Evolutionary conservation across 2,329 filamentous ascomycete genomes (phyloP).

Genomic region (Fusarium sp.): DNA sequence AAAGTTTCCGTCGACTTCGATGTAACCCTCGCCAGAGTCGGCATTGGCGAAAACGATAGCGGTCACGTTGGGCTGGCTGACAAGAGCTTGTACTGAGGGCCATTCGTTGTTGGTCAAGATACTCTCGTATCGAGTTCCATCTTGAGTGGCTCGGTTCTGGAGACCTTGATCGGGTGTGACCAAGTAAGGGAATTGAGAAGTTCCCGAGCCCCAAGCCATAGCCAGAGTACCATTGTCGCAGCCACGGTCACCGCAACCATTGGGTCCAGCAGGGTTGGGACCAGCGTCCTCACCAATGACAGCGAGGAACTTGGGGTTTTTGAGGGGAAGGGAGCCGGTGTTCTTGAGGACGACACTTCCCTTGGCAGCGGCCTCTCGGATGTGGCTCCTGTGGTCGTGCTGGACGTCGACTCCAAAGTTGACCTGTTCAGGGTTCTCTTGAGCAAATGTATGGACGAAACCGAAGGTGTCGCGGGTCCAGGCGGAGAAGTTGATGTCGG

Average conservation of each 20-base stretch:
- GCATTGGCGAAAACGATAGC: conserved; percentile 92
- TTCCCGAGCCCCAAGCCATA: conserved; percentile 84
- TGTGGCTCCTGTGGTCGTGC: conserved; percentile 74
- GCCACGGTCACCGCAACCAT: conserved; percentile 77
- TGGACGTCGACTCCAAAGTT: conserved; percentile 89
- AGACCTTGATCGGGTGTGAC: conserved; percentile 78
- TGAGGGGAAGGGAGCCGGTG: conserved; percentile 77
- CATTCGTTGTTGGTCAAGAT: conserved; percentile 72
- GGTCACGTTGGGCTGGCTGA: conserved; percentile 70
- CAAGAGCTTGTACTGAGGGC: conserved; percentile 59
- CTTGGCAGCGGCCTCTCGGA: conserved; percentile 80
- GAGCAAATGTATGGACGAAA: conserved; percentile 70
- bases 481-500: conserved; percentile 82
- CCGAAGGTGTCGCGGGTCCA: conserved; percentile 84
- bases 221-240: conserved; percentile 70
- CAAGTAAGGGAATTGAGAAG: conserved; percentile 78
- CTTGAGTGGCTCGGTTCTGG: conserved; percentile 67
- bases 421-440: conserved; percentile 71
- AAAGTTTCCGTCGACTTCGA: conserved; percentile 81
- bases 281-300: conserved; percentile 88
- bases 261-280: conserved; percentile 77
- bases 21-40: conserved; percentile 86
- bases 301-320: conserved; percentile 77
- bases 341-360: conserved; percentile 94
- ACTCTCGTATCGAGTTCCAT: conserved; percentile 70